Percentiles rank a stretch among this genome's conserved stretches.
Conservation (phyloP, 139 green algal genomes). For the Auxenochlorella protothecoides region DNA sequence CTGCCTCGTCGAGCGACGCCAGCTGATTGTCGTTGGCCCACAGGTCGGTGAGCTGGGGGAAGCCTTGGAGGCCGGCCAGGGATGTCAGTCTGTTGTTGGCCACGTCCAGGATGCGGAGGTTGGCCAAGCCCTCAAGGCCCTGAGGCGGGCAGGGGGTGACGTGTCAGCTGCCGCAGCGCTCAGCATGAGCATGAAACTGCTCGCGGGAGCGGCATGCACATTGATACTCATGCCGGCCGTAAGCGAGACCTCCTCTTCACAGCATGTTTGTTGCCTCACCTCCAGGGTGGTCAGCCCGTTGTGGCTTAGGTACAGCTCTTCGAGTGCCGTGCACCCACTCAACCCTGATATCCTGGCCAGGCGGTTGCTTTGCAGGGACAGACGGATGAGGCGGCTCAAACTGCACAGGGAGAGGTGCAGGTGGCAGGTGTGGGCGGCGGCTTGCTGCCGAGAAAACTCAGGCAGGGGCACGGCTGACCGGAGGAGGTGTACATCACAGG, state of each 20-base stretch:
- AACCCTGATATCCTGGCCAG: conserved; percentile 69
- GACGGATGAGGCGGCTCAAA: conserved; percentile 22
- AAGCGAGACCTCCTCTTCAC: too few relatives aligned
- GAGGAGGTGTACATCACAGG: too few relatives aligned
- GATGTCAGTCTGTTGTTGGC: conserved; percentile 55
- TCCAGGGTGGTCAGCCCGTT: conserved; percentile 74
- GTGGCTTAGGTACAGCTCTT: conserved; percentile 88
- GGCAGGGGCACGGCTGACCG: too few relatives aligned
- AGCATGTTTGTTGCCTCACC: conserved; percentile 5
- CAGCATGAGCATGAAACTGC: background rate
- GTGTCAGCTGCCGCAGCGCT: background rate
- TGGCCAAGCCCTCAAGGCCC: conserved; percentile 42
- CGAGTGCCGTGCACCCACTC: conserved; percentile 45
- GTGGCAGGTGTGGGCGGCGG: background rate
- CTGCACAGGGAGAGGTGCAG: conserved; percentile 3
- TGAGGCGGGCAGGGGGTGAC: background rate
- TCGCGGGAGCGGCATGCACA: background rate
- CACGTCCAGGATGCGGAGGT: conserved; percentile 72
- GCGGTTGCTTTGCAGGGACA: conserved; percentile 64
- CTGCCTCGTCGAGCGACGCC: conserved; percentile 40
- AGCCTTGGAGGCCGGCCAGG: conserved; percentile 23
- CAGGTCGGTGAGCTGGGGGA: conserved; percentile 57
- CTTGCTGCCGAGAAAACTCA: too few relatives aligned
- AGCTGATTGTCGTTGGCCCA: conserved; percentile 92
- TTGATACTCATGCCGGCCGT: background rate